Conservation (phyloP, 495 filamentous ascomycete species). For the Penicillium herquei region DNA sequence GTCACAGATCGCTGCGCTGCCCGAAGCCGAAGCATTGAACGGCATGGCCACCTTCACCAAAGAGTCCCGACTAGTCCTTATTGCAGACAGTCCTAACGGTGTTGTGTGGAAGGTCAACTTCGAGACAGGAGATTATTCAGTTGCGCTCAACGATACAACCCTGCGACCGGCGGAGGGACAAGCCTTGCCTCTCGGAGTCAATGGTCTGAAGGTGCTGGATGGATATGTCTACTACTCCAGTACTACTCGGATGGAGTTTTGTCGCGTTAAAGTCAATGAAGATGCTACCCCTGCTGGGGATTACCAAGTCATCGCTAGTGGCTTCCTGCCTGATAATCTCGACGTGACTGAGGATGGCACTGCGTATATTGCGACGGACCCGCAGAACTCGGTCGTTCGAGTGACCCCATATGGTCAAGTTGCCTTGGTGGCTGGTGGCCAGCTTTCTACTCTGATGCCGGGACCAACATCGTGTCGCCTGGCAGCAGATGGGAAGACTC, state of each 20-base stretch:
- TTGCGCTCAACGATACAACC: conserved; percentile 29
- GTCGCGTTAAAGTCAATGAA: conserved; percentile 28
- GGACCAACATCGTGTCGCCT: conserved; percentile 27
- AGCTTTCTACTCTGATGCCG: conserved; percentile 26
- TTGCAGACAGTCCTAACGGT: conserved; percentile 40
- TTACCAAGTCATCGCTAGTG: conserved; percentile 30
- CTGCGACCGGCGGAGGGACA: conserved; percentile 21
- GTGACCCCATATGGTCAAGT: conserved; percentile 25
- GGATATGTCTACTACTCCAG: conserved; percentile 42
- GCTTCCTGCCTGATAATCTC: conserved; percentile 32
- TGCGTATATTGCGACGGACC: conserved; percentile 34
- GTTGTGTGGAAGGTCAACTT: conserved; percentile 34
- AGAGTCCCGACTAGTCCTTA: conserved; percentile 27
- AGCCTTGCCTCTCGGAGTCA: conserved; percentile 34
- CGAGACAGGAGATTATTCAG: conserved; percentile 27
- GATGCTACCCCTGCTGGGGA: conserved; percentile 25
- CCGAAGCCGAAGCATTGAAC: conserved; percentile 38
- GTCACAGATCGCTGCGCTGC: conserved; percentile 32
- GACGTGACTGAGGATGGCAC: conserved; percentile 33
- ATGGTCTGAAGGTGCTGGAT: conserved; percentile 31
- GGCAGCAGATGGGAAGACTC: conserved; percentile 18
- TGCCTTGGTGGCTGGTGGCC: conserved; percentile 24
- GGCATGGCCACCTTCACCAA: conserved; percentile 33
- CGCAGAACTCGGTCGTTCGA: conserved; percentile 27
- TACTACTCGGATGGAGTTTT: conserved; percentile 30